phyloP scores from a whole-genome alignment of 2,329 filamentous ascomycete genomes.

The Paraconiothyrium sp. region DNA sequence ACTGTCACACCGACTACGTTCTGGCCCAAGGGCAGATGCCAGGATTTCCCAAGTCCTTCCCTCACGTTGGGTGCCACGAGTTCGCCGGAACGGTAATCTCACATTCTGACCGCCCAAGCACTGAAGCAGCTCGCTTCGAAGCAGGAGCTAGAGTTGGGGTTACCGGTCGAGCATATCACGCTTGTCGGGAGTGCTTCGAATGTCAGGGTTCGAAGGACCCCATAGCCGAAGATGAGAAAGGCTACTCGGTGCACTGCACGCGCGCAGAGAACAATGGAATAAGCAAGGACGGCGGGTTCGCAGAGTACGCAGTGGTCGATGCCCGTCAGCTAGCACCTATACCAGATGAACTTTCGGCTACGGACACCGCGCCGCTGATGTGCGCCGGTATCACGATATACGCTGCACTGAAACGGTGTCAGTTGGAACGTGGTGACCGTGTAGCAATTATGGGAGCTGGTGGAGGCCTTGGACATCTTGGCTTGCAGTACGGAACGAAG shows the following conservation, averaged over 20 bases:
- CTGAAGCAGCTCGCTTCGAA: neutral
- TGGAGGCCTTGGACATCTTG: slow-evolving; percentile 45
- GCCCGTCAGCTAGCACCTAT: slow-evolving; percentile 49
- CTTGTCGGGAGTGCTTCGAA: slow-evolving; percentile 55
- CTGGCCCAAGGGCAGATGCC: slow-evolving; percentile 44
- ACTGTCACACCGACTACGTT: slow-evolving; percentile 57
- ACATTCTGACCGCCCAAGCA: slow-evolving; percentile 20
- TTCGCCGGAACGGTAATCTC: slow-evolving; percentile 57
- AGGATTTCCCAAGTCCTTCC: slow-evolving; percentile 48
- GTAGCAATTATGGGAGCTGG: slow-evolving; percentile 55
- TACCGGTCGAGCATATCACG: slow-evolving; percentile 54
- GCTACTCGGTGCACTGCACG: slow-evolving; percentile 55
- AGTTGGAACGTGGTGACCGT: slow-evolving; percentile 40
- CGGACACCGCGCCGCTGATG: slow-evolving; percentile 55
- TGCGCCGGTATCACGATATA: slow-evolving; percentile 57
- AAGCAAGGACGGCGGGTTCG: slow-evolving; percentile 52
- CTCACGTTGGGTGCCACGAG: slow-evolving; percentile 58
- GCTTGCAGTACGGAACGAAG: slow-evolving; percentile 39
- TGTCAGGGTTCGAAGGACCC: slow-evolving; percentile 43
- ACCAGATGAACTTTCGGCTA: slow-evolving; percentile 45
- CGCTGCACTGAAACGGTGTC: slow-evolving; percentile 51
- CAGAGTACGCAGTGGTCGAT: slow-evolving; percentile 56
- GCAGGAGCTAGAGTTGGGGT: slow-evolving; percentile 51
- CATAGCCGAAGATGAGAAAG: slow-evolving; percentile 43
- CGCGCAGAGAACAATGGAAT: slow-evolving; percentile 41